Base-by-base conservation (phyloP, 2,329 filamentous ascomycete species). In the Hymenoscyphus scutula region DNA sequence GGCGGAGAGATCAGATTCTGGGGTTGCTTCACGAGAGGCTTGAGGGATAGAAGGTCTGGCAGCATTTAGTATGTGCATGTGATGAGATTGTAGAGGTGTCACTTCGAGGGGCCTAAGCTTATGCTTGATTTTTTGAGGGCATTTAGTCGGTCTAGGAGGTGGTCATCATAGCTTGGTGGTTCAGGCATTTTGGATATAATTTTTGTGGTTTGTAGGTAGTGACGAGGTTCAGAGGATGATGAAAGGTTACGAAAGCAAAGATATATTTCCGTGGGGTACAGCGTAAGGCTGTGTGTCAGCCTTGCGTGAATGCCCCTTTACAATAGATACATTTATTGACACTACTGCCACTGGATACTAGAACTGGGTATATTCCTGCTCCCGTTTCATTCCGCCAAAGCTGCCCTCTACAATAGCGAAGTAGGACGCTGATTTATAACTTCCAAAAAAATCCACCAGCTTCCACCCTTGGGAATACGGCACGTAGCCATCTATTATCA, bases 41-140 rank as follows among this genome's bases (percentile, higher is more conserved):
- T 53, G 34, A 27, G 55, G 60, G 27, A 54, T 53, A 15, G 48
- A 54, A n/a, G 64, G 60, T 62, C 67, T 68, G 56, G 15, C 34
- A 34, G 17, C 8, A 29, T 60, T 71, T 53, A 72, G 68, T 59
- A 64, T 62, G 64, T 68, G 65, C 5, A 19, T 45, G 25, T 62
- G 53, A 38, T 56, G 30, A 27, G 11, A 19, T 6, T 19, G 13
- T 30, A 34, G 25, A 53, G 32, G 10, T 25, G 29, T 63, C 66
- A 73, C 72, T 68, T 71, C 60, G 67, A 61, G 17, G 67, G 45
- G 27, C 70, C 65, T 25, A 73, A 62, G 45, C 65, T 62, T 23
- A 73, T 65, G 53, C 53, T 69, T n/a, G 72, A 71, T 63, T 71
- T 72, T 62, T 72, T 73, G 11, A 74, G 67, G 10, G 71, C 71